These are phyloP conservation scores for Plasmodium ovale DNA, from an alignment of 169 alveolate species.

Conservation along the genomic window DNA sequence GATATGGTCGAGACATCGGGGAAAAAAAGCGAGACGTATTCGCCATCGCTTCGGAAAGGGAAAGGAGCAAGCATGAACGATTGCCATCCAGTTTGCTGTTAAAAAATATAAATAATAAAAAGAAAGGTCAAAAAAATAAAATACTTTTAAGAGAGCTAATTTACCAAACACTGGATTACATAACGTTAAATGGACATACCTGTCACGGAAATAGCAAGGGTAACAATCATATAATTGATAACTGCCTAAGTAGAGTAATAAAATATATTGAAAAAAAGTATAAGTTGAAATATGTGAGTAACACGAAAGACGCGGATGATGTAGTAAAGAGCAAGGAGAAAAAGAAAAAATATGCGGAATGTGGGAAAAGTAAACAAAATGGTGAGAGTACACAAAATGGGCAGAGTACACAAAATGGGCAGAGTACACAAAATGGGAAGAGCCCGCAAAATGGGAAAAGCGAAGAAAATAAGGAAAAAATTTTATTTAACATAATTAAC, in stretches of 20 bases:
- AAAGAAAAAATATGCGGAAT: conserved; percentile 32
- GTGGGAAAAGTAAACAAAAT: background rate
- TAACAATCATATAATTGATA: conserved; percentile 27
- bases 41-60: background rate
- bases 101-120: conserved; percentile 38
- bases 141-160: conserved; percentile 36
- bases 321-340: conserved; percentile 12
- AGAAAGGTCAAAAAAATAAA: conserved; percentile 12
- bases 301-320: conserved; percentile 2
- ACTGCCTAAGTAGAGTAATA: conserved; percentile 29
- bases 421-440: conserved; percentile 10
- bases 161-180: conserved; percentile 47
- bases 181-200: conserved; percentile 44
- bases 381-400: background rate
- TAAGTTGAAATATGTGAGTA: conserved; percentile 46
- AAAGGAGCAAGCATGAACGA: conserved; percentile 2
- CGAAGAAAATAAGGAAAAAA: conserved; percentile 35
- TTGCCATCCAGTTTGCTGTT: conserved; percentile 18
- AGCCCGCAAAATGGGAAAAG: too few relatives aligned
- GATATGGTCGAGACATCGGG: background rate
- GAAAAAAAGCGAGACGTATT: background rate
- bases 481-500: conserved; percentile 43
- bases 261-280: conserved; percentile 42
- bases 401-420: background rate
- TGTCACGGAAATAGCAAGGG: background rate